Percentiles rank a stretch among this genome's conserved stretches.
Conservation (phyloP, 2,329 filamentous ascomycete genomes). For the Magnaporthiopsis incrustans region DNA sequence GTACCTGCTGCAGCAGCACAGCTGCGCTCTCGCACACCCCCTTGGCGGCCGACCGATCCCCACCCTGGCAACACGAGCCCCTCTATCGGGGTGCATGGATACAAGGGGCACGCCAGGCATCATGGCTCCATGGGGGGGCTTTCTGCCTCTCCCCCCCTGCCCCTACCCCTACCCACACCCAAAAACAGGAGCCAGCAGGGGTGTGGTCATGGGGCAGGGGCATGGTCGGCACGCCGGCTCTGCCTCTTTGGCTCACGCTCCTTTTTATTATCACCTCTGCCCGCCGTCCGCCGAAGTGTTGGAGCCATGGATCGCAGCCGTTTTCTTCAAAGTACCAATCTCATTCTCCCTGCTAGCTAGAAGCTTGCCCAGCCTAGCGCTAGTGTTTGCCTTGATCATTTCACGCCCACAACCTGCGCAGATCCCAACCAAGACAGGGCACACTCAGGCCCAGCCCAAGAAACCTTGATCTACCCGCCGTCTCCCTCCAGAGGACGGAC, state of each 20-base stretch:
- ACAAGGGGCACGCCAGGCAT: background rate
- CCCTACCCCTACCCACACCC: background rate
- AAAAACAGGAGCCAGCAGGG: background rate
- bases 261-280: slow-evolving; percentile 1
- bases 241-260: background rate
- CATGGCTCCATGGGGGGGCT: background rate
- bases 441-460: background rate
- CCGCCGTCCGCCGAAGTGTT: background rate
- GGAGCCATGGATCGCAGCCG: background rate
- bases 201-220: background rate
- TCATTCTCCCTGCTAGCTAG: background rate
- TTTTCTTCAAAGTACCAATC: background rate
- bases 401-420: background rate
- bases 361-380: background rate
- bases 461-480: slow-evolving; percentile 1
- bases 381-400: slow-evolving; percentile 1
- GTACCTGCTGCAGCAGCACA: background rate
- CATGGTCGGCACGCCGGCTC: background rate
- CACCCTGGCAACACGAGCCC: slow-evolving; percentile 3
- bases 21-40: background rate
- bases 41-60: background rate
- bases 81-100: background rate
- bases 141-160: background rate
- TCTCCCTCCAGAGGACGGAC: background rate
- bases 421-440: background rate